Base-by-base conservation (phyloP, 306 rosid genomes). In the Pterocarpus santalinus region DNA sequence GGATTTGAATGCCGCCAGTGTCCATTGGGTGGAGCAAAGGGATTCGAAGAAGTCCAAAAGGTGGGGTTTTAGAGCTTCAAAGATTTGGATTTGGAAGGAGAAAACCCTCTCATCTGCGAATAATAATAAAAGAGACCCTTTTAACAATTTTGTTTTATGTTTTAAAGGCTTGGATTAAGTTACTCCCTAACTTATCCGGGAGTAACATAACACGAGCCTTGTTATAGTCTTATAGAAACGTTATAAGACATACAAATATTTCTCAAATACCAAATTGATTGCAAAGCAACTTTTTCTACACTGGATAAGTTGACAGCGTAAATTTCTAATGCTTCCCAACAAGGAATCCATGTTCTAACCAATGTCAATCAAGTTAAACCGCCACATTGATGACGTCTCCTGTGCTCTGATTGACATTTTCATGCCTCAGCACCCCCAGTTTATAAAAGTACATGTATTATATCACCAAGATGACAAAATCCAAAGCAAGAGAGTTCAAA, bases 321-420 rank as follows among this genome's bases (percentile, higher is more conserved):
- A 56, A 51, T 47, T 77, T 47, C 53, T 49, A 61, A 77, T 62
- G 68, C 47, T 66, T 73, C 61, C 28, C 28, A 32, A 68, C 15
- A 58, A 43, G 63, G 57, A 55, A 6, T 77, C 41, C 61, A 15
- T 17, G 47, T 82, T 58, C 38, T 58, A 73, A 32, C 43, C 44
- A 17, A 52, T 41, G 35, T 9, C 53, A 60, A 81, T 49, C 15
- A 28, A 67, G 63, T 43, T 73, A 47, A 58, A 47, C 28, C 6
- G 32, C 10, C 44, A 22, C 47, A 22, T 61, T 22, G 44, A 55
- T 65, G 4, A 64, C 28, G 61, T 36, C 16, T 70, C 16, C 5
- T 70, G 77, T 16, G 28, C 52, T 57, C 7, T 16, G 44, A 60
- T 43, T 58, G 58, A 12, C 71, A 47, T 79, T 46, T 22, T 60